Evolutionary conservation across 768 basidiomycete species (phyloP).

Genomic region (Cyclocybe aegerita): DNA sequence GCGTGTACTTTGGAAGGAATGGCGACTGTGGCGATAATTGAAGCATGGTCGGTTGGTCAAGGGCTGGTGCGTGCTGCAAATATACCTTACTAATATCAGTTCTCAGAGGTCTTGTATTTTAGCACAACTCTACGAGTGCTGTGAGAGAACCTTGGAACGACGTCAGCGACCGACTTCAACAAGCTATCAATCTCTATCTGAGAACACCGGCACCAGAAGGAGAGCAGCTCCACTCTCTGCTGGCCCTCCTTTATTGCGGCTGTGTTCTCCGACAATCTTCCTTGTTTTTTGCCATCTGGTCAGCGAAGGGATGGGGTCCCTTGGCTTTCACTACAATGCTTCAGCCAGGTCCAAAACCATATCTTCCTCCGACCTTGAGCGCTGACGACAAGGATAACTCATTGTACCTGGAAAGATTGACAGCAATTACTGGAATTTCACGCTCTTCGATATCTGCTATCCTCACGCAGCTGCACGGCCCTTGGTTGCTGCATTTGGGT

Average conservation of each 20-base stretch:
- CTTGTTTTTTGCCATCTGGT: constrained; percentile 78
- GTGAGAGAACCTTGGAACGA: constrained; percentile 76
- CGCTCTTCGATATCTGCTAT: constrained; percentile 64
- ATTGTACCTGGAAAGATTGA: constrained; percentile 63
- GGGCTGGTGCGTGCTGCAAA: constrained; percentile 54
- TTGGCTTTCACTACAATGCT: constrained; percentile 76
- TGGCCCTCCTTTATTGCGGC: constrained; percentile 66
- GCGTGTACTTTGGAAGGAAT: constrained; percentile 86
- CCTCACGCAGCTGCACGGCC: constrained; percentile 78
- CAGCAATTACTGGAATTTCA: constrained; percentile 65
- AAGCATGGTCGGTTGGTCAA: constrained; percentile 80
- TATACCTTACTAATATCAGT: neutral
- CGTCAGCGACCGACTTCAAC: constrained; percentile 68
- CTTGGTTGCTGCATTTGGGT: constrained; percentile 83
- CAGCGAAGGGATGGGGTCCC: constrained; percentile 86
- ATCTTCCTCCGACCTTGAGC: constrained; percentile 58
- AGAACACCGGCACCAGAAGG: constrained; percentile 54
- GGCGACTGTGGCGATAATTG: constrained; percentile 75
- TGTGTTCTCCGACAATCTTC: constrained; percentile 72
- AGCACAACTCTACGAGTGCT: constrained; percentile 57
- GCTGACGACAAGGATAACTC: constrained; percentile 43
- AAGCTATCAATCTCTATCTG: constrained; percentile 63
- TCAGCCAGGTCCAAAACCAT: constrained; percentile 58
- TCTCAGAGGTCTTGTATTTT: constrained; percentile 9
- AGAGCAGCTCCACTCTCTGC: constrained; percentile 58